Evolutionary conservation across 177 flowering plant species (phyloP), one percentile per base, ranked within the genome.

Genomic region (Vitis hybrid): DNA sequence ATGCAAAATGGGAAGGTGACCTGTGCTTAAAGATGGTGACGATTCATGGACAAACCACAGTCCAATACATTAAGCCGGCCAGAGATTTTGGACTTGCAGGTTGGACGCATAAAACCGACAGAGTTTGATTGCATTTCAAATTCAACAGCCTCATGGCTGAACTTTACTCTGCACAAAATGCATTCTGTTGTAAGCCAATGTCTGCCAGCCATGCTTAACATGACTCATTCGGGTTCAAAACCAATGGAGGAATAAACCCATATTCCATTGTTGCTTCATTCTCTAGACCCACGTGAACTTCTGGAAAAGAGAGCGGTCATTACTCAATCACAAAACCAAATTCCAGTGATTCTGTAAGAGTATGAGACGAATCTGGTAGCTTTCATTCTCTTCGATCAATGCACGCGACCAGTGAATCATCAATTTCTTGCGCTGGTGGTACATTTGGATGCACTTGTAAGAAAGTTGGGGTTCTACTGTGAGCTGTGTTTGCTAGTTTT

Each of bases 81-180:
- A 12, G 92, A 88, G 11, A 91, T 84, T 71, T 80, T 90, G 17
- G 82, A 83, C 78, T 88, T 91, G 86, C 98, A 93, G 62, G 81
- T 58, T 5, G 92, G 87, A 78, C 98, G 91, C 91, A 91, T 87
- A 71, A 79, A 93, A 60, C 98, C 98, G 77, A 18, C 20, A 18
- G 20, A 18, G 20, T 18, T 18, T 18, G 20, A 18, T 18, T 18
- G 20, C 20, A 18, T 41, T 69, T 87, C 94, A 3, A 82, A 70
- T 55, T 81, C 80, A 41, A 78, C 20, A 67, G 78, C 76, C 41
- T 84, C 94, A 64, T 81, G 87, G 71, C 56, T 83, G 78, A 93
- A 93, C 78, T 84, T 89, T 35, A 76, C 15, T 62, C 89, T 83
- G 75, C 98, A 93, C 98, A 97, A 93, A 11, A 91, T 87, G 72